Evolutionary conservation across 1,284 basidiomycete species (phyloP), one percentile per base, ranked within the genome.

Genomic region (Ustilago esculenta): DNA sequence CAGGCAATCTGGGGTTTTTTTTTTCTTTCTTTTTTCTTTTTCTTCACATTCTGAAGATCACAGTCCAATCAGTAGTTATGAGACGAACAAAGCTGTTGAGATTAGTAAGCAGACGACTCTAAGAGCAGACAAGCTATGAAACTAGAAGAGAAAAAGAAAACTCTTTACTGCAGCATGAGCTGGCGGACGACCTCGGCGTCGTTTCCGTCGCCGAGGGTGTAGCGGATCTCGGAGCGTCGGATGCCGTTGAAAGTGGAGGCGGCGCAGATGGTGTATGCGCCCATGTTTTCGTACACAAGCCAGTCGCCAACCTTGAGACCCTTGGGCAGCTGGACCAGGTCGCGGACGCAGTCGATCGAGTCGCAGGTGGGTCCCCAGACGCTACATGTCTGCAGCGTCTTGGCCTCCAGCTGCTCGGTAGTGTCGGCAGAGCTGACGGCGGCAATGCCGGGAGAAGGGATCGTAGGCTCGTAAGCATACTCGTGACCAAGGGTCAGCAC

Each of bases 271-370:
- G 92, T 95, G 83, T 96, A 96, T 12, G 92, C 92, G 35, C 92
- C 92, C 92, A 96, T 95, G 77, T 91, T 88, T 49, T 88, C 88
- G 85, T 92, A 95, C 7, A 90, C 90, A 8, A 96, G 86, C 93
- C 93, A 96, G 82, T 96, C 92, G 8, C 92, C 93, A 11, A 81
- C 80, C 37, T 79, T 49, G 23, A 81, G 64, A 5, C 63, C 66
- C 25, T 60, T 60, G 24, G 80, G 79, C 15, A 80, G 68, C 42
- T 71, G 52, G 10, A 74, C 75, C 21, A 76, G 49, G 11, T 65
- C 64, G 25, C 77, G 56, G 9, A 81, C 77, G 53, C 79, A 89
- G 83, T 95, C 92, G 76, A 94, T 92, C 45, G 90, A 92, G 82
- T 95, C 92, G 84, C 93, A 95, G 2, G 93, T 95, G 23, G 87